Base-by-base conservation (phyloP, 306 rosid genomes). In the Cyclanthera cordifolia region DNA sequence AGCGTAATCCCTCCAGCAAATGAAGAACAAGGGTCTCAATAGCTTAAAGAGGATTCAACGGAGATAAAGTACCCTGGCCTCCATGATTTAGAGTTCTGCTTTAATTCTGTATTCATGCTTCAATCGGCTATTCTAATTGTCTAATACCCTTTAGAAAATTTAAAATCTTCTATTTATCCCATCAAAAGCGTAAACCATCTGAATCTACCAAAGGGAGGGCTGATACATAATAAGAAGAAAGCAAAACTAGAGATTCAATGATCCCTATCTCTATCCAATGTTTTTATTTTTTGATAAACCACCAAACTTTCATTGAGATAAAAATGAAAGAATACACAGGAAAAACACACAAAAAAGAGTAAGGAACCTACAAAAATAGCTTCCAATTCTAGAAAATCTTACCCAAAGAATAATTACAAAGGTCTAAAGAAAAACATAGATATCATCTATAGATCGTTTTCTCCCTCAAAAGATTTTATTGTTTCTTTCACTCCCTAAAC, bases 221-320 rank as follows among this genome's bases (percentile, higher is more conserved):
- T 15, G 65, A 57, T 57, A 28, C 14, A 57, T 56, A 14, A 56
- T 14, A 56, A 56, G 34, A 27, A 56, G 21, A 56, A 57, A 17
- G 65, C 9, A 16, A 17, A 57, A 57, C 32, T 15, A 30, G 65
- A 57, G 20, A 30, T 57, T 27, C 13, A 57, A 7, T 28, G 2
- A 57, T 58, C 66, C 46, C 34, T n/a, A 58, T 58, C 45, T 58
- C 63, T 56, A 9, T 16, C 63, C 63, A 23, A 53, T 53, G 27
- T 23, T 25, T n/a, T n/a, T n/a, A n/a, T n/a, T n/a, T n/a, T n/a
- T n/a, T n/a, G n/a, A n/a, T n/a, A n/a, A n/a, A n/a, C n/a, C n/a
- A n/a, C n/a, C n/a, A n/a, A n/a, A n/a, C n/a, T n/a, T n/a, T n/a
- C n/a, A n/a, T n/a, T n/a, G n/a, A n/a, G n/a, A n/a, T n/a, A n/a